Base-by-base conservation (phyloP, 352 stramenopile genomes). In the Phytophthora pisi region DNA sequence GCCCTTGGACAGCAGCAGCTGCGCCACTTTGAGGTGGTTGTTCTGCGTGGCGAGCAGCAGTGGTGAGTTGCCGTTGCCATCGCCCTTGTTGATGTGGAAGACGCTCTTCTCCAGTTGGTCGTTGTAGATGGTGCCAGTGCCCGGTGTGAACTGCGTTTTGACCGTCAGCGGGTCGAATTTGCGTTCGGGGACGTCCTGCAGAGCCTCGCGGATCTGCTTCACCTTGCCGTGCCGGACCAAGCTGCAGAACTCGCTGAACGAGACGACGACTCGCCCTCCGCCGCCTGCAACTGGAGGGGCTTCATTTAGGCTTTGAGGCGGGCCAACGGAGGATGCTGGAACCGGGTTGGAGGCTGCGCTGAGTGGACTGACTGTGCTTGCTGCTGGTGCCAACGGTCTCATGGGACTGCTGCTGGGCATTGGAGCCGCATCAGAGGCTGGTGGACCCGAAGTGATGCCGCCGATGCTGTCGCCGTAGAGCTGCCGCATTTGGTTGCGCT, bases 31-130 rank as follows among this genome's bases (percentile, higher is more conserved):
- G 69, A 94, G 78, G 47, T 90, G 92, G 54, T 95, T 86, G 75
- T 98, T 97, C 68, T 98, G 92, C 26, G 79, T 75, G 3, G 94
- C 92, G 28, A 97, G 58, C 54, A 96, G 60, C 15, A 98, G 73
- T 18, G 91, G 79, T 31, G 93, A 95, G 66, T 98, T 98, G 66
- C 95, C 95, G 36, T 97, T 92, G 20, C 93, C 86, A 72, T 98
- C 93, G 57, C 88, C 74, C 57, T 90, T 89, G 74, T 98, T 94
- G 36, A 97, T 73, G 57, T 92, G 77, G 74, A 98, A 97, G 38
- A 85, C 83, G 31, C 86, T 90, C 68, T 97, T 92, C 74, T 97
- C 91, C 58, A 98, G 86, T 23, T 86, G 47, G 26, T 97, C 86
- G 57, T 87, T 86, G 78, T 99, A 99, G 28, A 92, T 70, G 28